Percentiles rank a stretch among this genome's conserved stretches.
These are phyloP conservation scores for Ramaria sp. DNA, from an alignment of 768 basidiomycete species.

Conservation along the genomic window DNA sequence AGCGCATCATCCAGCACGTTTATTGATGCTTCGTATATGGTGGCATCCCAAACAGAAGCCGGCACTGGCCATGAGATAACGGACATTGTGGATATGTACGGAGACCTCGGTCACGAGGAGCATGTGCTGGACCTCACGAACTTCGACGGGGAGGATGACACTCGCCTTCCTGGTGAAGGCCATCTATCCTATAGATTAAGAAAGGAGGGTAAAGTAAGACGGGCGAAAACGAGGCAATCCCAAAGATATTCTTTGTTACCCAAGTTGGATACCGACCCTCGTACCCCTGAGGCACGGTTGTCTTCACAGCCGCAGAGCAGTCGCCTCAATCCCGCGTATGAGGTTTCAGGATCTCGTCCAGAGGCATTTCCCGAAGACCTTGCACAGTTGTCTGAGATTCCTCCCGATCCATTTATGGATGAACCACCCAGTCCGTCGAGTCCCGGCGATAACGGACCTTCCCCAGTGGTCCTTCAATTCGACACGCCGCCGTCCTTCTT, in stretches of 20 bases:
- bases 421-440: background rate
- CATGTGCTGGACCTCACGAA: slow-evolving; percentile 60
- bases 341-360: background rate
- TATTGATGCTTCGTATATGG: slow-evolving; percentile 11
- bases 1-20: slow-evolving; percentile 7
- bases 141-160: slow-evolving; percentile 67
- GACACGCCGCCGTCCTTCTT: background rate
- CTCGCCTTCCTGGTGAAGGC: slow-evolving; percentile 44
- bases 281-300: background rate
- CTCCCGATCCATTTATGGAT: background rate
- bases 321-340: background rate
- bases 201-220: slow-evolving; percentile 51
- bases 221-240: slow-evolving; percentile 32
- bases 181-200: slow-evolving; percentile 40
- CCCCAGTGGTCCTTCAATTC: background rate
- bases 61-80: background rate
- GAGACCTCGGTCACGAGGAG: slow-evolving; percentile 32
- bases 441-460: background rate
- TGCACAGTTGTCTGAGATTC: background rate
- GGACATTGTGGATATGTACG: slow-evolving; percentile 12
- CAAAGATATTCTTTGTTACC: slow-evolving; percentile 9
- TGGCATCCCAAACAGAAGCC: too few relatives aligned
- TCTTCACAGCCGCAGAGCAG: background rate
- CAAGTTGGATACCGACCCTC: slow-evolving; percentile 12
- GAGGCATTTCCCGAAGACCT: background rate